These are phyloP conservation scores for Megacollybia platyphylla DNA, from an alignment of 1,284 basidiomycete species.

Conservation along the genomic window DNA sequence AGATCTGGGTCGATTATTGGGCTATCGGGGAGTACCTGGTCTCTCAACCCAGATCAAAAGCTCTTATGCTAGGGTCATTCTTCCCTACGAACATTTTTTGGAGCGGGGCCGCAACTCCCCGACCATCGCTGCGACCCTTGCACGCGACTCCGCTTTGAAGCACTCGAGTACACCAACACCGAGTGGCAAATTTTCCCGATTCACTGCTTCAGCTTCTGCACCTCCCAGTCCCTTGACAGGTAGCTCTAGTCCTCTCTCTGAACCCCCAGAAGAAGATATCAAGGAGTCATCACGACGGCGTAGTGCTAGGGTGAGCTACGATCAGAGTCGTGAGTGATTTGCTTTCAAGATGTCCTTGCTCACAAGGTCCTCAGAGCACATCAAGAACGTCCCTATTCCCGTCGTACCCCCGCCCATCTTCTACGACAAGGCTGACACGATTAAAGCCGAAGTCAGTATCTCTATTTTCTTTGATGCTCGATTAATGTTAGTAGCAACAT, in stretches of 20 bases:
- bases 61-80: conserved; percentile 83
- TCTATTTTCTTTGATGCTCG: background rate
- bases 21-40: conserved; percentile 72
- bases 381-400: conserved; percentile 10
- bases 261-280: conserved; percentile 63
- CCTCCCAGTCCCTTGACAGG: conserved; percentile 61
- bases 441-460: conserved; percentile 20
- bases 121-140: conserved; percentile 21
- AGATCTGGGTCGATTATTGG: conserved; percentile 70
- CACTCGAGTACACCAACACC: background rate
- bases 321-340: no score
- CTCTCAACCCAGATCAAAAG: conserved; percentile 82
- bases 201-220: conserved; percentile 31
- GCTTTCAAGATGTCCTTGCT: background rate
- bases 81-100: conserved; percentile 89
- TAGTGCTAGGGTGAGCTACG: conserved; percentile 23
- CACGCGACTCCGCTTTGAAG: conserved; percentile 19
- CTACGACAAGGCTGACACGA: conserved; percentile 27
- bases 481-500: conserved; percentile 29
- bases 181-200: conserved; percentile 19
- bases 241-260: conserved; percentile 66
- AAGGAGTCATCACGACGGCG: conserved; percentile 26
- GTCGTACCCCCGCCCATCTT: conserved; percentile 25
- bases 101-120: conserved; percentile 62
- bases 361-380: conserved; percentile 1